phyloP scores from a whole-genome alignment of 73 alveolate genomes.

The Paramecium biaurelia region DNA sequence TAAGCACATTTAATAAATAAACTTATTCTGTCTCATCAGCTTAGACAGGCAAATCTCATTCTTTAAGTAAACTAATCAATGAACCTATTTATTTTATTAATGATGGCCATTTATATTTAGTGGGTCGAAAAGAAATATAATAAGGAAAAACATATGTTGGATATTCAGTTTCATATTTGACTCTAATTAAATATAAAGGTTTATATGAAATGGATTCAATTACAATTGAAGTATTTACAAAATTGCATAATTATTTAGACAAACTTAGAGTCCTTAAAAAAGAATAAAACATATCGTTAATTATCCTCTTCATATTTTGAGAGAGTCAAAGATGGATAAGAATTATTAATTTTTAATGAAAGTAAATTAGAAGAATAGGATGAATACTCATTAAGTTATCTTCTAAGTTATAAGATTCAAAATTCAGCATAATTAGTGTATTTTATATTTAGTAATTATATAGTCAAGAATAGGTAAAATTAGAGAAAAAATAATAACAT shows the following conservation, averaged over 20 bases:
- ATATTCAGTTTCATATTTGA: background rate
- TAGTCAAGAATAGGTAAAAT: background rate
- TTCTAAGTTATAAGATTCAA: background rate
- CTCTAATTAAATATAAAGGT: background rate
- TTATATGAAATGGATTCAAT: constrained; percentile 4
- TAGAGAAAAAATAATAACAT: constrained; percentile 13
- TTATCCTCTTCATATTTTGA: constrained; percentile 4
- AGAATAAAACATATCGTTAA: constrained; percentile 21
- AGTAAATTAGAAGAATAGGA: background rate
- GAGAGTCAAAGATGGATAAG: background rate
- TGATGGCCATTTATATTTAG: background rate
- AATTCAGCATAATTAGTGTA: background rate
- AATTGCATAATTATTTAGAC: background rate
- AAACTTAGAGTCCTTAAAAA: constrained; percentile 1
- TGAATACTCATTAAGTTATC: constrained; percentile 39
- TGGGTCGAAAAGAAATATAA: constrained; percentile 9
- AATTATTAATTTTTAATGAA: constrained; percentile 1
- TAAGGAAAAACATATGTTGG: constrained; percentile 4
- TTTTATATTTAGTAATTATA: background rate
- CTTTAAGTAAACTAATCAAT: background rate
- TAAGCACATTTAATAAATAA: background rate
- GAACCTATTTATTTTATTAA: background rate
- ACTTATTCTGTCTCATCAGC: background rate
- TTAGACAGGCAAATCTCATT: background rate
- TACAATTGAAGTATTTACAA: background rate